Evolutionary conservation across 2,329 filamentous ascomycete species (phyloP), one percentile per base, ranked within the genome.

Genomic region (Fonsecaea erecta): DNA sequence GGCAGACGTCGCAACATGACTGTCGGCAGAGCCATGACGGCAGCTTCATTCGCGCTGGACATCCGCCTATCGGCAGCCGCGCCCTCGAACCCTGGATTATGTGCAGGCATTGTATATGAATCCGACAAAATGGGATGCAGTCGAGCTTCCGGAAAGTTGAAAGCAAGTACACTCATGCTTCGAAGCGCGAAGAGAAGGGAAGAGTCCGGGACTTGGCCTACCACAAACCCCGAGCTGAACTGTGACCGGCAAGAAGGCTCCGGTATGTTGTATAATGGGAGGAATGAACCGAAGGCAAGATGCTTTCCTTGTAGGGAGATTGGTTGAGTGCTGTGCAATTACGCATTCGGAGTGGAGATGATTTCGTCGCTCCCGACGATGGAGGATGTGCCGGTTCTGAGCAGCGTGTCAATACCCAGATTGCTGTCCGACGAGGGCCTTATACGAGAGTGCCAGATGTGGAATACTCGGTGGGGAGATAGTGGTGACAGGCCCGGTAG

Each of bases 1-100:
- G 86, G 85, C 14, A 89, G 79, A 70, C 83, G 85, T 72, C 85
- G 85, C 77, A 89, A 80, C 62, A 86, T 75, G 66, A 89, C 80
- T 52, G 79, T 76, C 52, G 78, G 68, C 28, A 67, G 59, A 18
- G 52, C 58, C 55, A 69, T 65, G 24, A 62, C 18, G 32, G 51
- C 59, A 16, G 60, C 65, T 53, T 72, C 70, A 46, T 69, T 71
- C 30, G 66, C 69, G 53, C 62, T 70, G 1, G 70, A 72, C 70
- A 72, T 71, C 14, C 70, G 66, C 52, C 70, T 66, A 40, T 72
- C 69, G 21, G 59, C 37, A n/a, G 60, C 43, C 12, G 30, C 56
- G 5, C 40, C 52, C 55, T 69, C 68, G 73, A 69, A 64, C 16
- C 48, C 52, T 40, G 52, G 18, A 40, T 56, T 21, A 56, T 55